These are phyloP conservation scores for Sporothrix dimorphospora DNA, from an alignment of 2,329 filamentous ascomycete species.

Conservation along the genomic window DNA sequence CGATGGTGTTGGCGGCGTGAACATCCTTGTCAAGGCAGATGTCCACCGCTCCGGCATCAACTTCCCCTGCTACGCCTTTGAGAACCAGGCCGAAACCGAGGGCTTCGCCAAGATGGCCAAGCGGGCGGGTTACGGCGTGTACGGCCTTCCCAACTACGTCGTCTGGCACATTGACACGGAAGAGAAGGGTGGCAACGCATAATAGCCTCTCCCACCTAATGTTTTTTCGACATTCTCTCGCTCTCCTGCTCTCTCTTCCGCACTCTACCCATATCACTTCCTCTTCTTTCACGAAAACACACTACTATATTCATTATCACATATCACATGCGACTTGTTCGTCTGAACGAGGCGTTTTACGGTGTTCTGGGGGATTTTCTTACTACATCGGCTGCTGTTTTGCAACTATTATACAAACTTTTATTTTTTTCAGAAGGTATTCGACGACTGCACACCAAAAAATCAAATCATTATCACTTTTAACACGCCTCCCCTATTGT, in stretches of 20 bases:
- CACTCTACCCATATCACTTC: background rate
- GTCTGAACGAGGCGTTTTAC: constrained; percentile 32
- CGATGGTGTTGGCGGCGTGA: constrained; percentile 95
- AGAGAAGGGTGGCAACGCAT: constrained; percentile 84
- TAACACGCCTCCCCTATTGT: background rate
- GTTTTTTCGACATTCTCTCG: too few relatives aligned
- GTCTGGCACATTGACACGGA: constrained; percentile 98
- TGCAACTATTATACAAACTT: background rate
- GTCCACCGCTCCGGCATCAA: constrained; percentile 97
- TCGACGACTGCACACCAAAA: background rate
- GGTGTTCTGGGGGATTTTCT: constrained; percentile 24
- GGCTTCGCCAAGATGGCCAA: constrained; percentile 99
- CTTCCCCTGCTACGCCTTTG: constrained; percentile 94
- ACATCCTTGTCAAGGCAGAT: constrained; percentile 96
- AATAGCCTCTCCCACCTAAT: constrained; percentile 33
- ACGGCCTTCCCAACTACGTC: constrained; percentile 93
- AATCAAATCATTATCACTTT: background rate
- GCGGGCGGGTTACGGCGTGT: constrained; percentile 87
- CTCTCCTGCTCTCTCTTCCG: too few relatives aligned
- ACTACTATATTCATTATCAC: constrained; percentile 9
- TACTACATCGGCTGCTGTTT: constrained; percentile 10
- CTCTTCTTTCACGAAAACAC: background rate
- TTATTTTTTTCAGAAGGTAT: background rate
- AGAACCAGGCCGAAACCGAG: constrained; percentile 98
- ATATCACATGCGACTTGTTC: constrained; percentile 24